These are phyloP conservation scores for Botrytis squamosa DNA, from an alignment of 2,329 filamentous ascomycete species.

Conservation along the genomic window DNA sequence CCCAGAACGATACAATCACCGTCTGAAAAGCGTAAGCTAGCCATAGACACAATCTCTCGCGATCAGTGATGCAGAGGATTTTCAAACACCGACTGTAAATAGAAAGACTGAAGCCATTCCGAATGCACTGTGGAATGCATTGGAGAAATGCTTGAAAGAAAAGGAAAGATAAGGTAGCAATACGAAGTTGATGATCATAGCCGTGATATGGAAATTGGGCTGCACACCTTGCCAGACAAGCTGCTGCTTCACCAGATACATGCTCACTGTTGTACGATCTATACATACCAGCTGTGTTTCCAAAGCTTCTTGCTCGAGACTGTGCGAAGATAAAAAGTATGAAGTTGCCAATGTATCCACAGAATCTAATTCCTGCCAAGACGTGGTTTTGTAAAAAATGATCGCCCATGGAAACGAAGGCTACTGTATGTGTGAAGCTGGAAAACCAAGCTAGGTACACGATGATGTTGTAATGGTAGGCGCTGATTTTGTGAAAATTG, in stretches of 20 bases:
- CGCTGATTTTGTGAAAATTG: background rate
- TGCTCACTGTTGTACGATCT: background rate
- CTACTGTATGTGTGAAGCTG: conserved; percentile 10
- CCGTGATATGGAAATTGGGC: background rate
- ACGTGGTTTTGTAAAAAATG: background rate
- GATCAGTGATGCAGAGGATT: background rate
- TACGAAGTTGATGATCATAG: background rate
- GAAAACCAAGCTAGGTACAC: conserved; percentile 13
- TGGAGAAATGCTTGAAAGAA: conserved; percentile 11
- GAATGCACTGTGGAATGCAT: background rate
- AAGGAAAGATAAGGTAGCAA: background rate
- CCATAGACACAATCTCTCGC: background rate
- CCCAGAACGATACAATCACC: conserved; percentile 1
- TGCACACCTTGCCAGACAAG: conserved; percentile 3
- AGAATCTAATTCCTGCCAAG: background rate
- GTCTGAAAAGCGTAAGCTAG: conserved; percentile 8
- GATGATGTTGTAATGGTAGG: conserved; percentile 17
- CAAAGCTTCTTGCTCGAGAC: conserved; percentile 3
- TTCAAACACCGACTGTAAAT: background rate
- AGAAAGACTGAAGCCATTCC: background rate
- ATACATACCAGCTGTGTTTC: conserved; percentile 4
- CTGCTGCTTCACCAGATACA: background rate
- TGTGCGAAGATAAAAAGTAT: conserved; percentile 3
- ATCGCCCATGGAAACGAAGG: background rate
- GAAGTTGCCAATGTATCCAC: conserved; percentile 10